Conservation (phyloP, 805 yeast genomes). For the Nakazawaea pomicola region DNA sequence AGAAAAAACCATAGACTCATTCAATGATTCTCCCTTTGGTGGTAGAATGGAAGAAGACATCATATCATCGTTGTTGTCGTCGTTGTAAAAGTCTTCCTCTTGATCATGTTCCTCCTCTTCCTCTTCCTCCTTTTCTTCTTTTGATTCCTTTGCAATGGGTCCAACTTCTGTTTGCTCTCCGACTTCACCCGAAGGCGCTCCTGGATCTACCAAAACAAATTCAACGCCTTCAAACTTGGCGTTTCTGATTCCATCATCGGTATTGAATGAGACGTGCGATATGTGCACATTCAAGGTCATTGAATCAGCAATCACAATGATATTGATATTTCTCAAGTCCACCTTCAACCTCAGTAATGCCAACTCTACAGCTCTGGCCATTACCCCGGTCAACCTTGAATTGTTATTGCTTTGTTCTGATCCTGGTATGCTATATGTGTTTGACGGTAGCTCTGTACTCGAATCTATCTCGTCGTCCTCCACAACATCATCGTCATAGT, state of each 20-base stretch:
- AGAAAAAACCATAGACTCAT: conserved; percentile 59
- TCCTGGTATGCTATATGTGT: conserved; percentile 12
- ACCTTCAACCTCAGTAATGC: conserved; percentile 59
- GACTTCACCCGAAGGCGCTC: conserved; percentile 25
- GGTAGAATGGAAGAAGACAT: conserved; percentile 23
- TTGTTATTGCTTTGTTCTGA: conserved; percentile 7
- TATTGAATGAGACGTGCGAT: conserved; percentile 27
- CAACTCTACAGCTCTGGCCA: conserved; percentile 61
- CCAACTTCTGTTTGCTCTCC: too few species aligned
- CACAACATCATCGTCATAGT: conserved; percentile 24
- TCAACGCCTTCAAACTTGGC: conserved; percentile 34
- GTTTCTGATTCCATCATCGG: conserved; percentile 43
- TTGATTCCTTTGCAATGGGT: conserved; percentile 8
- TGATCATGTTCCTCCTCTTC: conserved; percentile 21
- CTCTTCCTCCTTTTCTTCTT: conserved; percentile 7
- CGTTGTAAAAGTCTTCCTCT: conserved; percentile 22
- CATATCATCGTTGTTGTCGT: conserved; percentile 25
- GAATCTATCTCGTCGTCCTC: conserved; percentile 21
- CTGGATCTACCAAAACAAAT: conserved; percentile 36
- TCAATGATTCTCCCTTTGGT: conserved; percentile 23
- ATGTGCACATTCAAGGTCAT: conserved; percentile 29
- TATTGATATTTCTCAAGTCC: conserved; percentile 37
- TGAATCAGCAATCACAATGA: conserved; percentile 46
- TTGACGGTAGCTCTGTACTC: conserved; percentile 2
- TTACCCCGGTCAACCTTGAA: conserved; percentile 46